These are phyloP conservation scores for Gossypium raimondii DNA, from an alignment of 345 rosid species.

Conservation along the genomic window DNA sequence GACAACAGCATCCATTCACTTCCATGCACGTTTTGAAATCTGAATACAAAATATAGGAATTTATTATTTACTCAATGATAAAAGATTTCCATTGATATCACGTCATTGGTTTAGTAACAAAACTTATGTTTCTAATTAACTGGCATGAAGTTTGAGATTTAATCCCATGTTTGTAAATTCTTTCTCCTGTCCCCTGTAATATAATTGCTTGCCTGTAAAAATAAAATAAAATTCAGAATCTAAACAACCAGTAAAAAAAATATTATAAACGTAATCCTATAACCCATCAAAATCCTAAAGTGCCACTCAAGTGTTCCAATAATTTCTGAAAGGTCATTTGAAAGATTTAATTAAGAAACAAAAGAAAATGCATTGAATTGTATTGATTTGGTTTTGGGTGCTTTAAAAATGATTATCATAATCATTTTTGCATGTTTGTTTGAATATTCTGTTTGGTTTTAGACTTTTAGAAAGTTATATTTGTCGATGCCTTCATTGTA, in stretches of 20 bases:
- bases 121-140: too few species aligned
- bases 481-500: neutral
- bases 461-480: neutral
- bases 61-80: too few species aligned
- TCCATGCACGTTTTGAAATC: neutral
- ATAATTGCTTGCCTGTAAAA: too few species aligned
- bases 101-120: too few species aligned
- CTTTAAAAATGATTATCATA: neutral
- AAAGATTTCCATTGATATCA: too few species aligned
- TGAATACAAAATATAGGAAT: too few species aligned
- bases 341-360: neutral
- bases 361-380: neutral
- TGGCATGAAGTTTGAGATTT: too few species aligned
- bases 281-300: constrained; percentile 1
- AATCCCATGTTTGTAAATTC: too few species aligned
- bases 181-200: too few species aligned
- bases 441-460: constrained; percentile 1
- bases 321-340: neutral
- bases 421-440: neutral
- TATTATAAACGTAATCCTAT: neutral
- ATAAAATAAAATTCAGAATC: too few species aligned
- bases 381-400: neutral
- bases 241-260: neutral
- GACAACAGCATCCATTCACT: neutral
- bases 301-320: neutral